Evolutionary conservation across 768 basidiomycete species (phyloP).

Genomic region (Lactifluus hygrophoroides): DNA sequence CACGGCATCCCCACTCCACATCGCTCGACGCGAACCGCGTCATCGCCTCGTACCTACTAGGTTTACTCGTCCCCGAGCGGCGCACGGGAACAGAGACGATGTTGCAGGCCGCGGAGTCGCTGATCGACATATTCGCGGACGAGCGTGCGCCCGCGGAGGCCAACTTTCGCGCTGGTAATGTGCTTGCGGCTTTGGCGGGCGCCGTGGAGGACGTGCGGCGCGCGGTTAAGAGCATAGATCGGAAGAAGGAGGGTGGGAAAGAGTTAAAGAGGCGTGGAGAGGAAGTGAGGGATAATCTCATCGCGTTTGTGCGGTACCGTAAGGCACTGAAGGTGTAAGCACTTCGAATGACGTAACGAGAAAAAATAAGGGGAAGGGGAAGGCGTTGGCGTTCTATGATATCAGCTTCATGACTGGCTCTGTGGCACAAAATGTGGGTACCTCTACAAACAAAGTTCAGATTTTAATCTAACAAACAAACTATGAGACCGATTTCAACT

Average conservation of each 20-base stretch:
- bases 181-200: constrained; percentile 45
- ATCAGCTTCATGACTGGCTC: not conserved
- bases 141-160: constrained; percentile 71
- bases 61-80: constrained; percentile 36
- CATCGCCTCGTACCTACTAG: constrained; percentile 60
- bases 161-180: constrained; percentile 63
- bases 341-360: not conserved
- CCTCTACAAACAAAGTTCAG: not conserved
- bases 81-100: constrained; percentile 54
- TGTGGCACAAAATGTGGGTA: not conserved
- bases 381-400: not conserved
- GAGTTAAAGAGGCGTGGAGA: constrained; percentile 64
- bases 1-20: constrained; percentile 46
- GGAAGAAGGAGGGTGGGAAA: constrained; percentile 54
- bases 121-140: constrained; percentile 93
- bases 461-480: not conserved
- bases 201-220: constrained; percentile 56
- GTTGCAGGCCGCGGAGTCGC: constrained; percentile 69
- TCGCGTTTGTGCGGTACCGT: constrained; percentile 70
- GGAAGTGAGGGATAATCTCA: constrained; percentile 66
- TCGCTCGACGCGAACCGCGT: constrained; percentile 58
- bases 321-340: constrained; percentile 39
- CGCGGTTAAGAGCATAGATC: constrained; percentile 56
- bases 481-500: not conserved
- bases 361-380: no score